Percentiles rank a stretch among this genome's conserved stretches.
phyloP scores from a whole-genome alignment of 495 filamentous ascomycete genomes.

The Annulohypoxylon stygium region DNA sequence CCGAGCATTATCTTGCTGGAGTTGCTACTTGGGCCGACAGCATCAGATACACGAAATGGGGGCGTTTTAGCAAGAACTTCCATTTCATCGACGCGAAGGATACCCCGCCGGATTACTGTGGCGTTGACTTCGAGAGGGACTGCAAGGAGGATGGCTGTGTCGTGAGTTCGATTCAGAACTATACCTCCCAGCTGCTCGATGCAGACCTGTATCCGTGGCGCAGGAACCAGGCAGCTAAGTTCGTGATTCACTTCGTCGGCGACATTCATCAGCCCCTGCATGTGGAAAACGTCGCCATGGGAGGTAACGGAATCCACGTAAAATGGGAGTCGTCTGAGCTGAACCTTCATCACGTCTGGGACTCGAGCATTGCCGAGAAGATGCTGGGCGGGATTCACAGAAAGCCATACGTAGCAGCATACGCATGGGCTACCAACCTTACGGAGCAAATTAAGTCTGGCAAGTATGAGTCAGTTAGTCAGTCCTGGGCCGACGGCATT shows the following conservation, averaged over 20 bases:
- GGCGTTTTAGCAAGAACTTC: conserved; percentile 68
- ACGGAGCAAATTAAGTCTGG: conserved; percentile 66
- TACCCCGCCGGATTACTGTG: conserved; percentile 69
- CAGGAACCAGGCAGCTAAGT: conserved; percentile 68
- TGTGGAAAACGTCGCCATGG: conserved; percentile 68
- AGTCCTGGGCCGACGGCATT: conserved; percentile 64
- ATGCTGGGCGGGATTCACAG: conserved; percentile 61
- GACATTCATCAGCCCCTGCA: conserved; percentile 78
- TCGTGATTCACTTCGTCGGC: conserved; percentile 73
- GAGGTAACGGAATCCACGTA: conserved; percentile 73
- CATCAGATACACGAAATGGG: conserved; percentile 69
- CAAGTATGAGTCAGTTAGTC: conserved; percentile 56
- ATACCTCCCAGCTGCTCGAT: conserved; percentile 65
- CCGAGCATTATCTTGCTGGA: conserved; percentile 67
- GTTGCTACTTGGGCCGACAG: conserved; percentile 76
- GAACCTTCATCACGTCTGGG: conserved; percentile 75
- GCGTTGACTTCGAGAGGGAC: conserved; percentile 71
- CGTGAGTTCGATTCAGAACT: conserved; percentile 71
- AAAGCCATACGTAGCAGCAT: conserved; percentile 60
- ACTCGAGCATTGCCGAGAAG: conserved; percentile 71
- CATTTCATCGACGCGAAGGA: conserved; percentile 82
- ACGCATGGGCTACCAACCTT: conserved; percentile 65
- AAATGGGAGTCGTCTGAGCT: conserved; percentile 61
- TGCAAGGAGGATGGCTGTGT: conserved; percentile 72
- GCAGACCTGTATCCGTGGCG: conserved; percentile 53